Evolutionary conservation across 1,284 basidiomycete species (phyloP), one percentile per base, ranked within the genome.

Genomic region (Cryptococcus hybrid): DNA sequence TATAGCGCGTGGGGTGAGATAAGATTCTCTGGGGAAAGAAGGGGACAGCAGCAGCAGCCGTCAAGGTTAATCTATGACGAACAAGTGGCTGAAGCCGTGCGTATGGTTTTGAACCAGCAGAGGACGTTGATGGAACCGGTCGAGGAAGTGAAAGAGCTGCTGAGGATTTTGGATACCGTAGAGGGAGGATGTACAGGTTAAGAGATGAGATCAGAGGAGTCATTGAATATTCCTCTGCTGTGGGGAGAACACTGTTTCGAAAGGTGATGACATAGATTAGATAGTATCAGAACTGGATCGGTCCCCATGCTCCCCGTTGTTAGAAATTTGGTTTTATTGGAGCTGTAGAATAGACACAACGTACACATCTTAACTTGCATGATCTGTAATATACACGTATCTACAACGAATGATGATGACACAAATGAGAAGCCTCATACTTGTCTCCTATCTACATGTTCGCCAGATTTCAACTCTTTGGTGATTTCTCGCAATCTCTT

Each of bases 401-500:
- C 30, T 30, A 30, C 30, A 30, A 30, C 30, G 30, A 30, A 30
- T 4, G 30, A 30, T 30, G 30, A 30, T 30, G 30, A 30, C 30
- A 30, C 30, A 30, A 30, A 30, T 30, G 30, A 12, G 30, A 12
- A 15, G 40, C 40, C 12, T 42, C 40, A 15, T 42, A 42, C 40
- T 42, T 15, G 15, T 15, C 3, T 42, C 13, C 9, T 3, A 3
- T 47, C 12, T 13, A 15, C 45, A 15, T 47, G 3, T 7, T 12
- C 44, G 47, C 66, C 68, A 7, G 70, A 70, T 15, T 63, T 69
- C 47, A 78, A 53, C 60, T 77, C 70, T 12, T 52, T 75, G 53
- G 83, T 84, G 44, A 90, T 86, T 56, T 88, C 85, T 4, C 80
- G 80, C 54, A 92, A 76, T 68, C 84, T 84, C 52, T 74, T 76